These are phyloP conservation scores for Phytopythium oedochilum DNA, from an alignment of 352 stramenopile genomes.

Conservation along the genomic window DNA sequence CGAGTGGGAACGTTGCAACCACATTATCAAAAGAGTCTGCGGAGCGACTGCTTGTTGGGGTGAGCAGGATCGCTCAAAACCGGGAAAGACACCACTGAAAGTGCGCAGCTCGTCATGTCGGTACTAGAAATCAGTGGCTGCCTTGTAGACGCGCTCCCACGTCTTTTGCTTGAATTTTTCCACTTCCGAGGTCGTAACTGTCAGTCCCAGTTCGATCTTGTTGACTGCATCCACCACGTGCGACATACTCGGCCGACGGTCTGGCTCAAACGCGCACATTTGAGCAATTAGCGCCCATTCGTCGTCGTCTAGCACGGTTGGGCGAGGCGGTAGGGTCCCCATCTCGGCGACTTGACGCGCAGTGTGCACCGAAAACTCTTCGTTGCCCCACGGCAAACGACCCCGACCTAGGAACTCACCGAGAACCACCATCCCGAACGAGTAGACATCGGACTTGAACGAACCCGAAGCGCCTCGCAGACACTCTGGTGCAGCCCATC, in stretches of 20 bases:
- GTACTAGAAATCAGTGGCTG: background rate
- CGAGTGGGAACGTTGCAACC: background rate
- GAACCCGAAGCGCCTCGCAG: slow-evolving; percentile 8
- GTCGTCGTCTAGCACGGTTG: background rate
- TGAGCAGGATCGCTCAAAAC: background rate
- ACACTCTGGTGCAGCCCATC: slow-evolving; percentile 29
- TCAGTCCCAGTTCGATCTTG: background rate
- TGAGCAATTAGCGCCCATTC: slow-evolving; percentile 1
- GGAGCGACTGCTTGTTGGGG: background rate
- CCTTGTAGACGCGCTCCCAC: background rate
- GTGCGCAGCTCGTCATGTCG: background rate
- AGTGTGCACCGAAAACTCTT: background rate
- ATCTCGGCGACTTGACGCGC: background rate
- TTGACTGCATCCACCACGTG: background rate
- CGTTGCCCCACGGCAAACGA: background rate
- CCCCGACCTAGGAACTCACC: background rate
- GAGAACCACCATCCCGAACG: slow-evolving; percentile 25
- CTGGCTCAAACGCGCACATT: slow-evolving; percentile 2
- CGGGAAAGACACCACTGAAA: background rate
- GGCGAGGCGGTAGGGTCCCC: background rate
- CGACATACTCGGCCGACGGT: background rate
- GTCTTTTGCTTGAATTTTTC: background rate
- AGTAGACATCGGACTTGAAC: slow-evolving; percentile 27
- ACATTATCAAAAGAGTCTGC: too few relatives aligned
- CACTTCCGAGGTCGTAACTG: background rate